phyloP scores from a whole-genome alignment of 75 land plant species.

The Pinus tabuliformis region DNA sequence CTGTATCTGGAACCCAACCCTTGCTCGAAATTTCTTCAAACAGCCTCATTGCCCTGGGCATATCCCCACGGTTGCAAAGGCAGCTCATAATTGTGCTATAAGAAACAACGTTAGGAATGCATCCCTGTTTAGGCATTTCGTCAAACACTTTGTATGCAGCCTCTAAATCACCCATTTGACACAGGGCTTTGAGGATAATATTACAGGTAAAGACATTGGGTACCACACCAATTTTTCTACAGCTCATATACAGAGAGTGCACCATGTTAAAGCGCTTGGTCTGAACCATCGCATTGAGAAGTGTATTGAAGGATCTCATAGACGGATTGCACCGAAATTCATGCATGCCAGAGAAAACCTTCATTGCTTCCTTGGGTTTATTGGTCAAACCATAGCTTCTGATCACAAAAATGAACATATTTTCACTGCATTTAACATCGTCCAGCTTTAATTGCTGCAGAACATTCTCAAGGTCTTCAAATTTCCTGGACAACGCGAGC shows the following conservation, averaged over 20 bases:
- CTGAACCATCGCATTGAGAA: conserved; percentile 57
- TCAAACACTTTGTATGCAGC: conserved; percentile 46
- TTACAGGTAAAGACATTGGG: conserved; percentile 61
- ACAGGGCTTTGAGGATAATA: conserved; percentile 51
- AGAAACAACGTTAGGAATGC: conserved; percentile 55
- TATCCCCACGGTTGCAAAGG: conserved; percentile 34
- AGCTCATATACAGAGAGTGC: conserved; percentile 28
- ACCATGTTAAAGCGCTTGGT: conserved; percentile 27
- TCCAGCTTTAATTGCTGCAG: conserved; percentile 21
- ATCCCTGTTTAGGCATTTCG: conserved; percentile 61
- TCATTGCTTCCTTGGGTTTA: conserved; percentile 32
- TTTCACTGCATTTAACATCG: conserved; percentile 29
- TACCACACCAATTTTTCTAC: conserved; percentile 29
- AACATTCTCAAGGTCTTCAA: conserved; percentile 32
- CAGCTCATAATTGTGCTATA: conserved; percentile 53
- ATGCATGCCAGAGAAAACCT: conserved; percentile 26
- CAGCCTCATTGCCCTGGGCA: conserved; percentile 32
- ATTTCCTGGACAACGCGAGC: conserved; percentile 43
- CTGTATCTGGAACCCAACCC: conserved; percentile 62
- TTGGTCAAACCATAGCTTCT: conserved; percentile 45
- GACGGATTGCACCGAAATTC: conserved; percentile 24
- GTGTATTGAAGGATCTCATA: conserved; percentile 47
- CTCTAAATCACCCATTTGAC: conserved; percentile 31
- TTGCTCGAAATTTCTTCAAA: conserved; percentile 42
- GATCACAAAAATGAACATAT: conserved; percentile 40